Evolutionary conservation across 164 flowering plant species (phyloP).

Genomic region (Vitis amurensis): DNA sequence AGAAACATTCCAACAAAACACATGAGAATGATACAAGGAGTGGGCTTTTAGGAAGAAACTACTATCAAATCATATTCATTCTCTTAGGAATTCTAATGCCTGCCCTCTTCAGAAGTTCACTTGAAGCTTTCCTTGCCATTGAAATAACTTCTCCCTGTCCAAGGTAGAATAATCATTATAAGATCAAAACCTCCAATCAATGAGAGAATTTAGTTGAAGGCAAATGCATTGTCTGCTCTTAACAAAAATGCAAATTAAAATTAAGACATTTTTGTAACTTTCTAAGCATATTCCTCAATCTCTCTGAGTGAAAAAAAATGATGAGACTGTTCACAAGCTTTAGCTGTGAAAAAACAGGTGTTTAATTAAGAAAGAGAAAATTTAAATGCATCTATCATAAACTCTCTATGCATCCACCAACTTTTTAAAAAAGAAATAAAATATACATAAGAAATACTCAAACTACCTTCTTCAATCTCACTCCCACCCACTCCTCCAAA

Average conservation of each 20-base stretch:
- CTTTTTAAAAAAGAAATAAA: not conserved
- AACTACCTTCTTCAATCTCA: too few relatives aligned
- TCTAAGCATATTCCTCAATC: too few relatives aligned
- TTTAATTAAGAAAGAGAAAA: not conserved
- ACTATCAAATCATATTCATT: constrained; percentile 60
- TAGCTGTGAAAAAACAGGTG: not conserved
- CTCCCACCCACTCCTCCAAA: too few relatives aligned
- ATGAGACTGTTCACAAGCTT: not conserved
- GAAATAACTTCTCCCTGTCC: constrained; percentile 60
- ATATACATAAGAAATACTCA: not conserved
- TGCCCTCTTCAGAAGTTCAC: constrained; percentile 67
- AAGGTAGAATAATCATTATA: not conserved
- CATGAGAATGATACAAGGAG: too few relatives aligned
- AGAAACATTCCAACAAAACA: too few relatives aligned
- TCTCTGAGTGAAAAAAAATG: too few relatives aligned
- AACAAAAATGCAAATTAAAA: too few relatives aligned
- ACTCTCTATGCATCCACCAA: not conserved
- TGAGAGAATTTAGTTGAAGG: too few relatives aligned
- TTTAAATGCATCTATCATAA: not conserved
- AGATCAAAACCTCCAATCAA: too few relatives aligned
- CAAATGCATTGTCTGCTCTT: too few relatives aligned
- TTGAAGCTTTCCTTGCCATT: constrained; percentile 60
- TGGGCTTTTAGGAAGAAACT: not conserved
- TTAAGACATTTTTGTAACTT: too few relatives aligned
- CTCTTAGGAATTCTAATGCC: constrained; percentile 65